phyloP scores from a whole-genome alignment of 257 asterid genomes.

The Solanum pinnatisectum region DNA sequence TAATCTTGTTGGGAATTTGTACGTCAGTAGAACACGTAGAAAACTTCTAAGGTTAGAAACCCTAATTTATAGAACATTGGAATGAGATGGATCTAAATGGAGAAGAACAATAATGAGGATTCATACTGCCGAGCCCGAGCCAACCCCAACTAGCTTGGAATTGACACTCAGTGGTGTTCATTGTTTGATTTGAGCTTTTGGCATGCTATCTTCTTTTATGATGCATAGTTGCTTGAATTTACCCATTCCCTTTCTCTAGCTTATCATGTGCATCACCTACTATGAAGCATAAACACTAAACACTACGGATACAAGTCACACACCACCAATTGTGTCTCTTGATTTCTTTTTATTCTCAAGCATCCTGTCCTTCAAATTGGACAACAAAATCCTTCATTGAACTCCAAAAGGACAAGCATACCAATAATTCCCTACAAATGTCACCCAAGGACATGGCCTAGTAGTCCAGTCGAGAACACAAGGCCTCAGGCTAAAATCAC shows the following conservation, averaged over 20 bases:
- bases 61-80: not conserved
- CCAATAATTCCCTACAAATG: not conserved
- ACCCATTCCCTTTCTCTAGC: not conserved
- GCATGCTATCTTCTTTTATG: no score
- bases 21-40: not conserved
- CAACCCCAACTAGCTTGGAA: no score
- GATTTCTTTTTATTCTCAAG: not conserved
- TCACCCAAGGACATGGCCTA: not conserved
- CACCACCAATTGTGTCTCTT: not conserved
- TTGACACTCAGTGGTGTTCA: no score
- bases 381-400: not conserved
- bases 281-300: not conserved
- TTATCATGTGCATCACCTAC: not conserved
- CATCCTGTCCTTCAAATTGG: not conserved
- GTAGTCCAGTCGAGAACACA: not conserved
- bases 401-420: not conserved
- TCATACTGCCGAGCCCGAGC: no score
- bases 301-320: not conserved
- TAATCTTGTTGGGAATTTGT: not conserved
- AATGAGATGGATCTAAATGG: not conserved
- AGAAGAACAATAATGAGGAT: not conserved
- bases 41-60: not conserved
- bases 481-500: not conserved
- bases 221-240: not conserved
- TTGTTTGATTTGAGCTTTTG: no score